Evolutionary conservation across 208 protist genomes (phyloP), one percentile per base, ranked within the genome.

Genomic region (Endotrypanum monterogeii): DNA sequence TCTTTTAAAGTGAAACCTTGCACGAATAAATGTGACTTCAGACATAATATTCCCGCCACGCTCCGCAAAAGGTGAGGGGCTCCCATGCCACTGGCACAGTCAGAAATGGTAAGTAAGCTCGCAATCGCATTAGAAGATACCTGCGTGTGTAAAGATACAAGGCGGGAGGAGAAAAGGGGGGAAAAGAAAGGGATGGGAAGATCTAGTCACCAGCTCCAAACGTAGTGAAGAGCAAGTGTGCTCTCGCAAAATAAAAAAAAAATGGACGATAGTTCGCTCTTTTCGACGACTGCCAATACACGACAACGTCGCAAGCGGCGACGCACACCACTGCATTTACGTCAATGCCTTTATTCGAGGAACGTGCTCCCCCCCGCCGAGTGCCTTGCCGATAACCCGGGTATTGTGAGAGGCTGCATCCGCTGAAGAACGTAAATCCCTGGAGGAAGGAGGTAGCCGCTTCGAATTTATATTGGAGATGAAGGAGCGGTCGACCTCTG

Each of bases 341-440:
- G 39, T 51, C 28, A 44, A 73, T 5, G 76, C 54, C 12, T 57
- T 52, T 32, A 81, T 25, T 30, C 65, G 32, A 35, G 76, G 66
- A 25, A 81, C 52, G 9, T 35, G 23, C 35, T 54, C 18, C 8
- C 3, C 46, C 5, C 54, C 62, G n/a, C 44, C 54, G 8, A 16
- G 14, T 28, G 32, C 66, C 6, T 61, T 74, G 41, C 37, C 74
- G 58, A 44, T 28, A 4, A 50, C 50, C 41, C 32, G 62, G 23
- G 52, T 30, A 30, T 14, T 25, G 3, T 62, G 41, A 41, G 46
- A 18, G 2, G 54, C 30, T 11, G 30, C 51, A 30, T 75, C 75
- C 18, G 75, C 46, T 28, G 68, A 80, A 0, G 62, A 69, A n/a
- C 75, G 68, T n/a, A 80, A 23, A 28, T 30, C 48, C 6, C 41